These are phyloP conservation scores for Mycena rebaudengoi DNA, from an alignment of 768 basidiomycete species.

Conservation along the genomic window DNA sequence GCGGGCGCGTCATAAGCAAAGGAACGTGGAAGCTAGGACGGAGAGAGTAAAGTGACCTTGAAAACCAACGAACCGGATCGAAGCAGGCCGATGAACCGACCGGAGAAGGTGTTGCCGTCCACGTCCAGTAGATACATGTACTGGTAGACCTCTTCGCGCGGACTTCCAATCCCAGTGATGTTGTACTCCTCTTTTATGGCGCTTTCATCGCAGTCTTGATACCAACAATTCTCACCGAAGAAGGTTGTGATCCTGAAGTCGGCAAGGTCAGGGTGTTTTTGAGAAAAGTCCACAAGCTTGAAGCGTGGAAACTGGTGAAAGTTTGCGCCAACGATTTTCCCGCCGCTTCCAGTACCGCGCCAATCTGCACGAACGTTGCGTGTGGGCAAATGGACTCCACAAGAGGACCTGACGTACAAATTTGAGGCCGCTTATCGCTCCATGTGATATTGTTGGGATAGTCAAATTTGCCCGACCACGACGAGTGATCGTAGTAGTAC, in stretches of 20 bases:
- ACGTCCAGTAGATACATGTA: slow-evolving; percentile 28
- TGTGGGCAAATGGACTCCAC: not conserved
- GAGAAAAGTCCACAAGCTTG: slow-evolving; percentile 23
- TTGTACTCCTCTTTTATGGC: slow-evolving; percentile 24
- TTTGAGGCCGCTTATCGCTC: slow-evolving; percentile 23
- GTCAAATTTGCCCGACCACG: slow-evolving; percentile 25
- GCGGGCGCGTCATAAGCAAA: not conserved
- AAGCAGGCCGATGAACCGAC: slow-evolving; percentile 23
- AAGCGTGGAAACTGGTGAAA: slow-evolving; percentile 30
- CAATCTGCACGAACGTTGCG: slow-evolving; percentile 12
- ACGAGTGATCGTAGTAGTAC: slow-evolving; percentile 27
- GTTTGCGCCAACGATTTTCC: slow-evolving; percentile 26
- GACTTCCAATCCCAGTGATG: slow-evolving; percentile 16
- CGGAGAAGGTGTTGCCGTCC: slow-evolving; percentile 30
- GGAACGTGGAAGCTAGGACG: not conserved
- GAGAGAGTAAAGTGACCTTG: too few relatives aligned
- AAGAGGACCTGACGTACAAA: not conserved
- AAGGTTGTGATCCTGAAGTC: slow-evolving; percentile 29
- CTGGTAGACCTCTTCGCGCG: slow-evolving; percentile 28
- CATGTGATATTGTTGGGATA: slow-evolving; percentile 22
- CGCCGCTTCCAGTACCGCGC: slow-evolving; percentile 29
- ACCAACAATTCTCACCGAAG: slow-evolving; percentile 21
- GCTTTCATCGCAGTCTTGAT: slow-evolving; percentile 25
- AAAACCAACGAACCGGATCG: slow-evolving; percentile 26
- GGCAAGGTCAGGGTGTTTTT: slow-evolving; percentile 26